Conservation (phyloP, 1,139 yeast genomes). For the Candida pseudocylindracea region DNA sequence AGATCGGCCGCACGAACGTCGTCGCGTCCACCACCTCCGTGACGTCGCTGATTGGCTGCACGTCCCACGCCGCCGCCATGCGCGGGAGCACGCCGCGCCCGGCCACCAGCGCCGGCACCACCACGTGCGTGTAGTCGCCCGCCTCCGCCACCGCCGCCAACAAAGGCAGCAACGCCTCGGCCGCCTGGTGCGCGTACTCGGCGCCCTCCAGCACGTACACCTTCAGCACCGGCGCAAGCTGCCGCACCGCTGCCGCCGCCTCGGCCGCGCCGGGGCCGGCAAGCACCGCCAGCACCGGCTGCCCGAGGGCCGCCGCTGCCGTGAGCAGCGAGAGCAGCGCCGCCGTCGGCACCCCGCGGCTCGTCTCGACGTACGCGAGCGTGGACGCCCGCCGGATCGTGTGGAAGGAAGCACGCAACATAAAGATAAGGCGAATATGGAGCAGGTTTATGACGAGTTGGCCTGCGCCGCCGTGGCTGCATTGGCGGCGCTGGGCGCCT, state of each 20-base stretch:
- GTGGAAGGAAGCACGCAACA: constrained; percentile 1
- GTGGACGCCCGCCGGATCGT: constrained; percentile 11
- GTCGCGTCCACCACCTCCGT: constrained; percentile 38
- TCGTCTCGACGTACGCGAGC: constrained; percentile 51
- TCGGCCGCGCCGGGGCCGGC: constrained; percentile 18
- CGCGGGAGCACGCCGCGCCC: constrained; percentile 83
- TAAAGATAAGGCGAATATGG: constrained; percentile 2
- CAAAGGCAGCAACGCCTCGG: constrained; percentile 46
- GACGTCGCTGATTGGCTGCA: constrained; percentile 76
- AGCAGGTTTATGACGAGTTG: not conserved
- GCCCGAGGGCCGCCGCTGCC: constrained; percentile 43
- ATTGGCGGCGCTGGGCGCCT: no score
- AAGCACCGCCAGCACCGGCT: constrained; percentile 40
- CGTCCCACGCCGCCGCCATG: constrained; percentile 63
- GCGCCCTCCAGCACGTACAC: constrained; percentile 26
- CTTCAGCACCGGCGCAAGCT: constrained; percentile 16
- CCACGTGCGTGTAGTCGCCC: constrained; percentile 38
- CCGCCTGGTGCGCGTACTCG: constrained; percentile 31
- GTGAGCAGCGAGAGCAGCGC: constrained; percentile 43
- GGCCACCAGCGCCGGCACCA: constrained; percentile 64
- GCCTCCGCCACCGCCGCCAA: constrained; percentile 20
- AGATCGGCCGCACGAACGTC: constrained; percentile 81
- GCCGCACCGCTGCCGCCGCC: constrained; percentile 10
- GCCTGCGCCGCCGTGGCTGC: no score
- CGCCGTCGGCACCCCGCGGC: constrained; percentile 29